Conservation (phyloP, 768 basidiomycete genomes). For the Hemileccinum rubropunctum region DNA sequence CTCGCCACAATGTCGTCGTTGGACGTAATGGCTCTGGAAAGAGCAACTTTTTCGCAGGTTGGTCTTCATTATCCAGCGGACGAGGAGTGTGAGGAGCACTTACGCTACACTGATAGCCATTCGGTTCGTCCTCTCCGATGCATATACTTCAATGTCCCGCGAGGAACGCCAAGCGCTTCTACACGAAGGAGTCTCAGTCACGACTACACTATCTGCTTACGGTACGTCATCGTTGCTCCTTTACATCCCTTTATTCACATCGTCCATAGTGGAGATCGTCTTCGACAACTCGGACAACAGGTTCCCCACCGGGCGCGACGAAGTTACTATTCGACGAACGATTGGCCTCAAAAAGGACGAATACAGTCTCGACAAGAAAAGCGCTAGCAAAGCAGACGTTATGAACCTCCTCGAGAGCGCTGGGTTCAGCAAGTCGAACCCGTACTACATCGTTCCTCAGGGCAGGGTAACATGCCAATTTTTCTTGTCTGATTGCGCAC, state of each 20-base stretch:
- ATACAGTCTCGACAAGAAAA: constrained; percentile 95
- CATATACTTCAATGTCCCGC: constrained; percentile 91
- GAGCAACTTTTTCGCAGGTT: constrained; percentile 97
- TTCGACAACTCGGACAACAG: constrained; percentile 95
- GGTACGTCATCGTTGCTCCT: constrained; percentile 42
- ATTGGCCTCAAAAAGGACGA: constrained; percentile 99
- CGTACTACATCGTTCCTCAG: constrained; percentile 99
- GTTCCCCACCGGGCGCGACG: constrained; percentile 88
- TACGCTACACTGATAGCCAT: constrained; percentile 55
- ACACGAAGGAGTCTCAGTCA: constrained; percentile 87
- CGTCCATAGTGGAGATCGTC: constrained; percentile 70
- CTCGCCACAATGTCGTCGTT: constrained; percentile 93
- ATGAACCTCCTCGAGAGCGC: constrained; percentile 97
- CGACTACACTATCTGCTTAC: constrained; percentile 89
- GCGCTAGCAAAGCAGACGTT: constrained; percentile 92
- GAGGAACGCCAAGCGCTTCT: constrained; percentile 92
- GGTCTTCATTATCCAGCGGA: constrained; percentile 20
- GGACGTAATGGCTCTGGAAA: constrained; percentile 98
- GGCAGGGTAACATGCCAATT: constrained; percentile 65
- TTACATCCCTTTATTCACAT: background rate
- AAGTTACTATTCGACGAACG: constrained; percentile 85
- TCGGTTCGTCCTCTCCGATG: constrained; percentile 96
- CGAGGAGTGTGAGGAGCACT: background rate
- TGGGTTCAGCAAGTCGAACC: constrained; percentile 97
- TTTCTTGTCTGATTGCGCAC: background rate